phyloP scores from a whole-genome alignment of 164 flowering plant species.

The Dillenia suffruticosa region DNA sequence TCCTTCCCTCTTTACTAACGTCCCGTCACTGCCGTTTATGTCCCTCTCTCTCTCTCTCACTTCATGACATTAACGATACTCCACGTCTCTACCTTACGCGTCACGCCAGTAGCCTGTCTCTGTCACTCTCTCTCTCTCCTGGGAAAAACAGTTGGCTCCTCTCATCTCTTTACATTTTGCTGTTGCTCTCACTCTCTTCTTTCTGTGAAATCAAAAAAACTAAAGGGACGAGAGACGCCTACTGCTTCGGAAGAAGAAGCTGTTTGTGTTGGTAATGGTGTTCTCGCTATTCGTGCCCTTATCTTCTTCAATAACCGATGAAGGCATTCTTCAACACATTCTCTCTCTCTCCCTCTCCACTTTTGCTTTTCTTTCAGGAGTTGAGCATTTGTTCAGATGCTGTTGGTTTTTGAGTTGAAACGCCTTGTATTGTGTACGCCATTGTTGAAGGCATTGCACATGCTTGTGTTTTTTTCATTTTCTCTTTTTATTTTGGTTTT shows the following conservation, averaged over 20 bases:
- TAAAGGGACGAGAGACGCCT: neutral
- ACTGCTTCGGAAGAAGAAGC: conserved; percentile 10
- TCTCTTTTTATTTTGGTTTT: neutral
- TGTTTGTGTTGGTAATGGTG: conserved; percentile 11
- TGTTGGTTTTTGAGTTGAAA: neutral
- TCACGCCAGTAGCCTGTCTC: conserved; percentile 83
- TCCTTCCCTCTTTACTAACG: conserved; percentile 17
- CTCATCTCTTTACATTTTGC: neutral
- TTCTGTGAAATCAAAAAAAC: neutral
- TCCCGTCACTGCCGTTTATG: conserved; percentile 49
- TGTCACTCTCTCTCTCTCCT: conserved; percentile 23
- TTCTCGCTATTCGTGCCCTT: conserved; percentile 22
- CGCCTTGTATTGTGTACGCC: too few species aligned
- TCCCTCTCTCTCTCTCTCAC: conserved; percentile 22
- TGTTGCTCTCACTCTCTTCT: conserved; percentile 2
- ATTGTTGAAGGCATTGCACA: too few species aligned
- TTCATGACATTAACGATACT: conserved; percentile 18
- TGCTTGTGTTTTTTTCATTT: neutral
- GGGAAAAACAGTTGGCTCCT: conserved; percentile 2
- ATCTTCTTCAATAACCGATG: conserved; percentile 37
- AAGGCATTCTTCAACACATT: conserved; percentile 23
- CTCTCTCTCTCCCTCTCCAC: neutral
- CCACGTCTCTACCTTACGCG: conserved; percentile 27
- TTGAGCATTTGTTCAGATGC: neutral
- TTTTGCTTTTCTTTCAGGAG: neutral